These are phyloP conservation scores for Sporothrix protearum DNA, from an alignment of 2,329 filamentous ascomycete species.

Conservation along the genomic window DNA sequence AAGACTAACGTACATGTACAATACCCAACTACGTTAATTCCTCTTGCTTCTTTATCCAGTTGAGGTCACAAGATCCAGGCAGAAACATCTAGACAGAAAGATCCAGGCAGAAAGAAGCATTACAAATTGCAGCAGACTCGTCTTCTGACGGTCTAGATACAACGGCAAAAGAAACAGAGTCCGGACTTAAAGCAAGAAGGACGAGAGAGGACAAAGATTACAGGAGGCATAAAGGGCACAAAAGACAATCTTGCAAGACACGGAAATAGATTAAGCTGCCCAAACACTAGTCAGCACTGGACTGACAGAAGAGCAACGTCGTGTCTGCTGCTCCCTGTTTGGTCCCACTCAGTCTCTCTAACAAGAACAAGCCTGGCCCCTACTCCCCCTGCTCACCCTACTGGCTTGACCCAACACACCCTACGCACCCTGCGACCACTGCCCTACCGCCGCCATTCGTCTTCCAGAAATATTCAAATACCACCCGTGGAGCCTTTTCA, in stretches of 20 bases:
- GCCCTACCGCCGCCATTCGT: conserved; percentile 17
- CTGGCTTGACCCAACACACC: not conserved
- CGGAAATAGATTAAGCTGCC: not conserved
- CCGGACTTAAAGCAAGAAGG: not conserved
- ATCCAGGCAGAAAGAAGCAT: too few relatives aligned
- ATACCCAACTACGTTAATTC: not conserved
- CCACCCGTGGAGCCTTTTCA: conserved; percentile 18
- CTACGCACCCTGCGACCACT: conserved; percentile 17
- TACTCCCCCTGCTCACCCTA: not conserved
- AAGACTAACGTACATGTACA: too few relatives aligned
- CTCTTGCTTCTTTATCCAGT: not conserved
- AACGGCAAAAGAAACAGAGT: conserved; percentile 8
- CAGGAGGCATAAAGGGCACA: not conserved
- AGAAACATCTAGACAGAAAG: too few relatives aligned
- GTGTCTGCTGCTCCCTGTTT: conserved; percentile 9
- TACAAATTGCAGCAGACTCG: not conserved
- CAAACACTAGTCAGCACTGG: not conserved
- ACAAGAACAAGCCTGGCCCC: conserved; percentile 17
- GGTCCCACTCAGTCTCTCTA: conserved; percentile 6
- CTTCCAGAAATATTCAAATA: conserved; percentile 21
- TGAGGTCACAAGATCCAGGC: not conserved
- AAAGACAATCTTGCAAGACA: not conserved
- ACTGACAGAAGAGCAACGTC: not conserved
- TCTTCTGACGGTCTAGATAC: not conserved
- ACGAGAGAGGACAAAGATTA: not conserved